Evolutionary conservation across 768 basidiomycete genomes (phyloP), one percentile per base, ranked within the genome.

Genomic region (Pisolithus sp.): DNA sequence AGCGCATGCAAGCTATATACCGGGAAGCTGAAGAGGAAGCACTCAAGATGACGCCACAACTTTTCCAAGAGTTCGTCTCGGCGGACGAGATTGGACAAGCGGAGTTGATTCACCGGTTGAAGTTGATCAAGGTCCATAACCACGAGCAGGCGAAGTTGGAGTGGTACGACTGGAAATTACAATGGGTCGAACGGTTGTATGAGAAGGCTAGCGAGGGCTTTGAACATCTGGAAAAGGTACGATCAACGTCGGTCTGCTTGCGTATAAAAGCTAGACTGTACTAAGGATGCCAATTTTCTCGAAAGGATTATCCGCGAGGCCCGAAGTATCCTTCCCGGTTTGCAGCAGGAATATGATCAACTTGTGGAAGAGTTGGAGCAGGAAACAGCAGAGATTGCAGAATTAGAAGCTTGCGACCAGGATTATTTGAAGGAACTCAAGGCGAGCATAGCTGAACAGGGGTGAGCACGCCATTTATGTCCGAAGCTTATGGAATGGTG

Each of bases 151-250:
- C 87, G 8, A 86, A 81, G 62, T 85, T 85, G 4, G 86, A 89
- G 52, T 91, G 89, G 89, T 91, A 91, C 60, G 85, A 89, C 53
- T 91, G 89, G 89, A 90, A 89, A 67, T 62, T 78, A 46, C 81
- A 83, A 54, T 91, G 88, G 89, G 78, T 89, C 7, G 81, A 85
- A 59, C 81, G 83, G 40, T 65, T 91, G 50, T 74, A 78, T 36
- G 73, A 75, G 40, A 81, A 79, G 49, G 85, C 85, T n/a, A 75
- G 82, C 38, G 71, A 80, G 50, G 80, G 79, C 5, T 83, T 87
- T 53, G 63, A 68, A 37, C 75, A 77, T 34, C 73, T 91, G 21
- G 78, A 86, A 63, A 64, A 72, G 46, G 88, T 89, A 61, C 26
- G 52, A 12, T 17, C 30, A 28, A 50, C 44, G 6, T 42, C 23